A percentile compares a stretch with the other conserved stretches of the same genome.
Evolutionary conservation across 1,284 basidiomycete species (phyloP).

Genomic region (Moniliophthora roreri): DNA sequence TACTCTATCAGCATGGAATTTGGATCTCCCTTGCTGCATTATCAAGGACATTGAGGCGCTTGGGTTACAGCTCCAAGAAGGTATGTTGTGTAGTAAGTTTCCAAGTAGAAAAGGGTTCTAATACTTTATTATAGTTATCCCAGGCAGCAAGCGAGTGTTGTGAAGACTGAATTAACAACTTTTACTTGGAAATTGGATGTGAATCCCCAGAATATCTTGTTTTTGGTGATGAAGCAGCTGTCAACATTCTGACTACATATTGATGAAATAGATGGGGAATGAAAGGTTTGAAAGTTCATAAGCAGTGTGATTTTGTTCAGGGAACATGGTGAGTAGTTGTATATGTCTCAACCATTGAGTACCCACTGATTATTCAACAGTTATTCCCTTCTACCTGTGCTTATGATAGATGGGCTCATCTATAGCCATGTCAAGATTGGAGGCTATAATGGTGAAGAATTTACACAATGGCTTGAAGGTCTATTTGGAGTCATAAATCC

Average conservation of each 20-base stretch:
- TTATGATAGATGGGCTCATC: conserved; percentile 25
- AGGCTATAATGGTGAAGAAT: conserved; percentile 20
- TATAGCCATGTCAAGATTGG: conserved; percentile 17
- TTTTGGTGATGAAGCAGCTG: conserved; percentile 22
- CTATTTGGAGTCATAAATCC: conserved; percentile 1
- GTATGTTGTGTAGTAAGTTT: not conserved
- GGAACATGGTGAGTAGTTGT: conserved; percentile 20
- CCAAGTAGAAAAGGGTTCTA: not conserved
- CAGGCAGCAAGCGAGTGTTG: conserved; percentile 13
- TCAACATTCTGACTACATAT: conserved; percentile 21
- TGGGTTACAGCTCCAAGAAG: conserved; percentile 15
- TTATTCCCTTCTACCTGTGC: conserved; percentile 30
- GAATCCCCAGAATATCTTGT: conserved; percentile 18
- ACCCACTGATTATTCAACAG: conserved; percentile 14
- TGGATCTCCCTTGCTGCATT: conserved; percentile 13
- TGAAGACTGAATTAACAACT: conserved; percentile 13
- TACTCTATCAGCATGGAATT: conserved; percentile 12
- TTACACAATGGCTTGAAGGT: conserved; percentile 18
- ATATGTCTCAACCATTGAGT: not conserved
- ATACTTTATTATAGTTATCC: not conserved
- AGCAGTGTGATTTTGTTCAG: conserved; percentile 20
- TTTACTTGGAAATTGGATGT: conserved; percentile 10
- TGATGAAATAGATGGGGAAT: conserved; percentile 17
- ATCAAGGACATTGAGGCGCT: conserved; percentile 11
- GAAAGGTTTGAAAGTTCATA: conserved; percentile 7